phyloP scores from a whole-genome alignment of 768 basidiomycete genomes.

The Tricholoma terreum region DNA sequence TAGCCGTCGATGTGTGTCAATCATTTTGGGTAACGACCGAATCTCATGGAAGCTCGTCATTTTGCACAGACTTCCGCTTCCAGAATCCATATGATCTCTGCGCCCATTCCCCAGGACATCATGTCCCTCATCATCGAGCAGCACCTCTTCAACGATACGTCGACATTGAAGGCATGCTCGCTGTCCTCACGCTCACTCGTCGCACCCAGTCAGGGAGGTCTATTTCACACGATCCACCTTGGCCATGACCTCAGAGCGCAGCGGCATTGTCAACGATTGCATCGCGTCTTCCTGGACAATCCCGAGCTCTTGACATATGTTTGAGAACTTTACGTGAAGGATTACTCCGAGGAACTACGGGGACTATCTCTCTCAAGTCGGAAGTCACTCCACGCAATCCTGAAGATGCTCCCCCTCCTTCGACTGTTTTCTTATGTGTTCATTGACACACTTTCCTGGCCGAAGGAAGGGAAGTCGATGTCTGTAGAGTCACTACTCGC shows the following conservation, averaged over 20 bases:
- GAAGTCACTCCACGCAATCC: background rate
- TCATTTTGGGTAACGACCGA: too few species aligned
- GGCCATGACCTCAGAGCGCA: background rate
- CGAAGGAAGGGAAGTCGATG: background rate
- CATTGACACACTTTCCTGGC: background rate
- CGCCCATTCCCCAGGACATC: background rate
- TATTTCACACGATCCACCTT: background rate
- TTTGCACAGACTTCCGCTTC: too few species aligned
- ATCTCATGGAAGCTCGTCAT: too few species aligned
- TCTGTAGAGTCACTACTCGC: background rate
- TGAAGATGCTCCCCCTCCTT: background rate
- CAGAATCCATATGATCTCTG: too few species aligned
- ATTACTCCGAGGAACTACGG: background rate
- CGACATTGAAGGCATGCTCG: background rate
- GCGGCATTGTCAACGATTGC: background rate
- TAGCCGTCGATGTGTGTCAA: too few species aligned
- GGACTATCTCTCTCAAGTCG: background rate
- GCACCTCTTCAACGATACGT: background rate
- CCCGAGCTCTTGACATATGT: background rate
- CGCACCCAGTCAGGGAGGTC: background rate
- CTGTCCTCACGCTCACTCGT: background rate
- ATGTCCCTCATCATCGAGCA: background rate
- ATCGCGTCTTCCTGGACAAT: background rate
- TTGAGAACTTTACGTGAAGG: background rate
- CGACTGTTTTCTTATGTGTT: background rate